Conservation (phyloP, 2,329 filamentous ascomycete species). For the Drechslerella stenobrocha region DNA sequence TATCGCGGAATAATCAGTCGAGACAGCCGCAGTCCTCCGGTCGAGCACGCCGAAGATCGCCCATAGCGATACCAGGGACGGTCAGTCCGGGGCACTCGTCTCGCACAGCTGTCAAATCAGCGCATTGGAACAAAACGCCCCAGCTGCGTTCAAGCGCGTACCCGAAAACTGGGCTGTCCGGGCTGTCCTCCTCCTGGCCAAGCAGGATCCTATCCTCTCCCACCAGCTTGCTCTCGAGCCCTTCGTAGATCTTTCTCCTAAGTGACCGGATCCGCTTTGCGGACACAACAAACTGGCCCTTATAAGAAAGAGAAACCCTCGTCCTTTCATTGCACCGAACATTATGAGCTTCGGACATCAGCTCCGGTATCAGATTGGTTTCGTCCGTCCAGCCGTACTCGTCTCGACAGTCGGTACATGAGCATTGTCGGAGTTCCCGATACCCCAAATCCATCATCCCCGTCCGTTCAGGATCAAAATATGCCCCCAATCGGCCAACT, state of each 20-base stretch:
- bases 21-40: constrained; percentile 37
- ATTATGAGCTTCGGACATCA: constrained; percentile 54
- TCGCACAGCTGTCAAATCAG: constrained; percentile 20
- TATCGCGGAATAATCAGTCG: too few species aligned
- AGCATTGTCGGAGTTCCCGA: constrained; percentile 55
- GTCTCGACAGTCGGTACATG: constrained; percentile 57
- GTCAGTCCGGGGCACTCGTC: constrained; percentile 40
- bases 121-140: constrained; percentile 51
- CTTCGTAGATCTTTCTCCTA: constrained; percentile 54
- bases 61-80: background rate
- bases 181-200: constrained; percentile 12
- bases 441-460: constrained; percentile 59
- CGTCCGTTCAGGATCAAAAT: constrained; percentile 55
- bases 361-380: constrained; percentile 55
- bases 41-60: constrained; percentile 11
- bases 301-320: constrained; percentile 57
- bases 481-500: constrained; percentile 56
- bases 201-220: constrained; percentile 45
- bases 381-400: constrained; percentile 56
- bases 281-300: constrained; percentile 60
- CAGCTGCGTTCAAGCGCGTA: constrained; percentile 51
- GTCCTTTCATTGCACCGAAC: constrained; percentile 53
- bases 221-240: constrained; percentile 52
- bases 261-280: constrained; percentile 57
- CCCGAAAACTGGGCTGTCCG: constrained; percentile 49